A percentile compares a stretch with the other conserved stretches of the same genome.
Conservation (phyloP, 306 rosid species). For the Sechiopsis laciniata region DNA sequence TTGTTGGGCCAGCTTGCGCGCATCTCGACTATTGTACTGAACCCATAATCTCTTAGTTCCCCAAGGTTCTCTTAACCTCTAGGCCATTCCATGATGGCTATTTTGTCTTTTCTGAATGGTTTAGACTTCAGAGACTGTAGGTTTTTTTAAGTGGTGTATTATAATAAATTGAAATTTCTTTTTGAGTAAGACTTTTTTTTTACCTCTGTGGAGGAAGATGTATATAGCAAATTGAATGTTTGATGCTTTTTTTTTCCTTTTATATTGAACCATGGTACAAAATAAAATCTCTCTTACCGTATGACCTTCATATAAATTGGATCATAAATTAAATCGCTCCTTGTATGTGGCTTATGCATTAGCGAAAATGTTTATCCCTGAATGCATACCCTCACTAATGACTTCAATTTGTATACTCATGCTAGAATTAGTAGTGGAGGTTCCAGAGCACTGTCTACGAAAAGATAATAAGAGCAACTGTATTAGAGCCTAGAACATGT, state of each 20-base stretch:
- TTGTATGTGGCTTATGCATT: neutral
- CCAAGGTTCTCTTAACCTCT: too few species aligned
- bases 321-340: neutral
- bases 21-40: too few species aligned
- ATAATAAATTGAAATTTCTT: too few species aligned
- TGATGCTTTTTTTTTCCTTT: neutral
- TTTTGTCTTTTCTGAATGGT: neutral
- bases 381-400: neutral
- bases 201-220: too few species aligned
- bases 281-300: neutral
- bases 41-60: too few species aligned
- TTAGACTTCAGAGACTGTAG: too few species aligned
- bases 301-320: neutral
- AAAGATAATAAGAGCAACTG: neutral
- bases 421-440: constrained; percentile 12
- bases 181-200: too few species aligned
- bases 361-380: neutral
- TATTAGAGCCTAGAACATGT: neutral
- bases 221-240: neutral
- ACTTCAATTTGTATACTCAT: neutral
- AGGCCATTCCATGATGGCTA: too few species aligned
- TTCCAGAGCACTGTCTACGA: neutral
- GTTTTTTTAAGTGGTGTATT: too few species aligned
- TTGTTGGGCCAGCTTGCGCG: too few species aligned
- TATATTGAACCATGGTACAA: neutral